phyloP scores from a whole-genome alignment of 2,329 filamentous ascomycete species.

The Colletotrichum neosansevieriae region DNA sequence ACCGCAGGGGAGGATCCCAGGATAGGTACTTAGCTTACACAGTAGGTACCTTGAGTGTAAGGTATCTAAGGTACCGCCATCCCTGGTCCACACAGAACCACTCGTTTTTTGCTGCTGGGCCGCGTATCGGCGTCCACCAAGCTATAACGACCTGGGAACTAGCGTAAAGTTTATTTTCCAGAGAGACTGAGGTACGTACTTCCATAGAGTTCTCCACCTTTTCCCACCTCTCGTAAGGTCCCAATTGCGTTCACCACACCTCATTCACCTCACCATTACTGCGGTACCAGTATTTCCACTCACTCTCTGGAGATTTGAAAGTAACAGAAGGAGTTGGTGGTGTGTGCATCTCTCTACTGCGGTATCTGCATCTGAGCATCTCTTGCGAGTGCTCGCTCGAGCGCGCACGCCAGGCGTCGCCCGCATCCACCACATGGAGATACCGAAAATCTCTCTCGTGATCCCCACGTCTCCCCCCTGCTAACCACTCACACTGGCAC shows the following conservation, averaged over 20 bases:
- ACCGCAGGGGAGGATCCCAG: constrained; percentile 11
- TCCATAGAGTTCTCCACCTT: constrained; percentile 18
- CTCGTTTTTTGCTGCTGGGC: constrained; percentile 23
- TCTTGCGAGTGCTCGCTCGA: constrained; percentile 1
- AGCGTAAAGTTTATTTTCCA: constrained; percentile 38
- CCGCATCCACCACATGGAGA: background rate
- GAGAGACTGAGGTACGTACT: background rate
- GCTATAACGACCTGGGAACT: background rate
- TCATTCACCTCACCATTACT: constrained; percentile 16
- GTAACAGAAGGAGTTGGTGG: background rate
- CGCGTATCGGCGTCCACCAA: constrained; percentile 29
- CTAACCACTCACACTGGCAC: constrained; percentile 7
- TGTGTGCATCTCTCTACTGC: constrained; percentile 7
- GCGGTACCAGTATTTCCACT: background rate
- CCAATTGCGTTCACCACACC: background rate
- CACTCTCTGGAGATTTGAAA: background rate
- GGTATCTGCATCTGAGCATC: background rate
- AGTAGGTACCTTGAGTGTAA: background rate
- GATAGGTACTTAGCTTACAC: too few relatives aligned
- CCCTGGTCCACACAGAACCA: constrained; percentile 16
- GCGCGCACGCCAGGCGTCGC: background rate
- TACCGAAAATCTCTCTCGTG: background rate
- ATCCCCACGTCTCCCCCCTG: background rate
- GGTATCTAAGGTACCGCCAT: too few relatives aligned
- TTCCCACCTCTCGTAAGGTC: background rate